Evolutionary conservation across 139 green algal species (phyloP).

Genomic region (Microglena sp.): DNA sequence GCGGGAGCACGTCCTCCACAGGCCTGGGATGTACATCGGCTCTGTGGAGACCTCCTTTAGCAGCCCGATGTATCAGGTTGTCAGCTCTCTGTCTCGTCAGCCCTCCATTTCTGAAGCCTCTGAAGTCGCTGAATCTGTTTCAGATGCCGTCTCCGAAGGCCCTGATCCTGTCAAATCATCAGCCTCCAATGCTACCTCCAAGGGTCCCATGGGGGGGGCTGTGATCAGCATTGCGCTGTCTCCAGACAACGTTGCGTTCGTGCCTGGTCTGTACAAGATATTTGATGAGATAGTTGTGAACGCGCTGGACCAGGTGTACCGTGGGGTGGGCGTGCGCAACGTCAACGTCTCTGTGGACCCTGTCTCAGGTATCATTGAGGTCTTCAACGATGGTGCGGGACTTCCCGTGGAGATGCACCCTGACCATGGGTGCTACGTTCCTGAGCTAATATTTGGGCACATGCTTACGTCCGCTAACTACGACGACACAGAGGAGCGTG

Average conservation of each 20-base stretch:
- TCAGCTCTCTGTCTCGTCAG: too few species aligned
- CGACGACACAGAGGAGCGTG: conserved; percentile 48
- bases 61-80: too few species aligned
- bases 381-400: conserved; percentile 51
- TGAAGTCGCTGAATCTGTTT: neutral
- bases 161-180: conserved; percentile 29
- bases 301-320: conserved; percentile 44
- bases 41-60: neutral
- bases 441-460: conserved; percentile 60
- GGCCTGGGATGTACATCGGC: conserved; percentile 17
- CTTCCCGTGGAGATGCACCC: conserved; percentile 30
- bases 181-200: conserved; percentile 71
- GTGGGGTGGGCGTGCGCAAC: conserved; percentile 27
- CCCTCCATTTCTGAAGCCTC: conserved; percentile 1
- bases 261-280: conserved; percentile 55
- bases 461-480: conserved; percentile 59
- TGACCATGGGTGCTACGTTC: conserved; percentile 38
- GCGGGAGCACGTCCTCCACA: conserved; percentile 9
- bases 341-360: conserved; percentile 21
- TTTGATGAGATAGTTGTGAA: conserved; percentile 63
- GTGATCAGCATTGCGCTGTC: conserved; percentile 43
- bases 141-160: conserved; percentile 42
- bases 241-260: conserved; percentile 18
- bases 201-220: too few species aligned
- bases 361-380: conserved; percentile 10